Percentiles rank a stretch among this genome's conserved stretches.
Evolutionary conservation across 106 monocot species (phyloP).

Genomic region (Xerophyta viscosa): DNA sequence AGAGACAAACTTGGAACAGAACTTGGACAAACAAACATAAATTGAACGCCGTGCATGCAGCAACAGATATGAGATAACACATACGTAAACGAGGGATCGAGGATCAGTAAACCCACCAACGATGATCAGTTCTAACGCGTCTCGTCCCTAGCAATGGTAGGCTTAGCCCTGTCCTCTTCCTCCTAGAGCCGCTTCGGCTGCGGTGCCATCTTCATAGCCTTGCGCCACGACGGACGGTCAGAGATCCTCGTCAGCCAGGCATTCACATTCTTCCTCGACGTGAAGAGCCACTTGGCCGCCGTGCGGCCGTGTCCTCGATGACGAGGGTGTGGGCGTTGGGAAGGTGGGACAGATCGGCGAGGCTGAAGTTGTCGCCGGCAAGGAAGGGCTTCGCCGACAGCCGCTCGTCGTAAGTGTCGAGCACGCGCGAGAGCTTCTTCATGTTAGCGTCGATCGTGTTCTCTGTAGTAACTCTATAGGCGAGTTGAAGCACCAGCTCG

Average conservation of each 20-base stretch:
- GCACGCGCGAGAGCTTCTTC: slow-evolving; percentile 28
- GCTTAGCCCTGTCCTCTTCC: too few relatives aligned
- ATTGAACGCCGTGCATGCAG: too few relatives aligned
- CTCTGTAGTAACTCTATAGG: slow-evolving; percentile 19
- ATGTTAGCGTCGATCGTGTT: slow-evolving; percentile 9
- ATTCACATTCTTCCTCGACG: slow-evolving; percentile 22
- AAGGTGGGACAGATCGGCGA: slow-evolving; percentile 61
- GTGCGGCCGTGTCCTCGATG: neutral
- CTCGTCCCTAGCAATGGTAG: too few relatives aligned
- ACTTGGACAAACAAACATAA: too few relatives aligned
- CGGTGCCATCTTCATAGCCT: slow-evolving; percentile 27
- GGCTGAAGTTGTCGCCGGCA: slow-evolving; percentile 44
- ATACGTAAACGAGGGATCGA: too few relatives aligned
- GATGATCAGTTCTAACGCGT: too few relatives aligned
- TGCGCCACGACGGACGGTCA: slow-evolving; percentile 23
- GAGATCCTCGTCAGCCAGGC: slow-evolving; percentile 45
- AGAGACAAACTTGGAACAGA: too few relatives aligned
- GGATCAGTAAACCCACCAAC: too few relatives aligned
- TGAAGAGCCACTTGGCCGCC: neutral
- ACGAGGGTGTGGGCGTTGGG: slow-evolving; percentile 16
- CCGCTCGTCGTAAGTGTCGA: slow-evolving; percentile 35
- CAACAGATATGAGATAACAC: too few relatives aligned
- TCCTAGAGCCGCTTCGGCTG: too few relatives aligned
- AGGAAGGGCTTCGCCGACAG: slow-evolving; percentile 33
- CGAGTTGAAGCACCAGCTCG: slow-evolving; percentile 35